Evolutionary conservation across 2,329 filamentous ascomycete genomes (phyloP).

Genomic region (Apiospora rasikravindrae): DNA sequence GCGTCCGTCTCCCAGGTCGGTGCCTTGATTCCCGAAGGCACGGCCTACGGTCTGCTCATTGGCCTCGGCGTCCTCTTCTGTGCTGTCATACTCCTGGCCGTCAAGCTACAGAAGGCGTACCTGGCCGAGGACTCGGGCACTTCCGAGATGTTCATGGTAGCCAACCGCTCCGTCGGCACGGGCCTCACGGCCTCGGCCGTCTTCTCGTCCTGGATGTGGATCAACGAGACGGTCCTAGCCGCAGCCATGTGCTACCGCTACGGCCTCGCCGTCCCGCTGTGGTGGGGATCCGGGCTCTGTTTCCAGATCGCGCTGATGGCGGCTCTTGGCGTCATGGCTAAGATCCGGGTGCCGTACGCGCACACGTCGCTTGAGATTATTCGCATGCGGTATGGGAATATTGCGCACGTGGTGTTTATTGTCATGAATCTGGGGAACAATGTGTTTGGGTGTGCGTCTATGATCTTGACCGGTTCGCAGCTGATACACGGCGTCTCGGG

Average conservation of each 20-base stretch:
- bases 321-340: conserved; percentile 52
- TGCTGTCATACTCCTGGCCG: conserved; percentile 50
- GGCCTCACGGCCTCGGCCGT: conserved; percentile 39
- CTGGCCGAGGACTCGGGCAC: conserved; percentile 48
- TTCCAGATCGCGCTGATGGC: conserved; percentile 58
- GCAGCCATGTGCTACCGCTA: conserved; percentile 40
- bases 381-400: conserved; percentile 50
- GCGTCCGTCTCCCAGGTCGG: conserved; percentile 10
- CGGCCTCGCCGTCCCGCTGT: conserved; percentile 35
- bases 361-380: conserved; percentile 58
- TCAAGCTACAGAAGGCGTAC: conserved; percentile 50
- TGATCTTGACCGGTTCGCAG: conserved; percentile 52
- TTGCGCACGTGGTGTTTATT: conserved; percentile 47
- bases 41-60: conserved; percentile 53
- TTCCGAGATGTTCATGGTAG: conserved; percentile 51
- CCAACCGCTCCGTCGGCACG: conserved; percentile 38
- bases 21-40: conserved; percentile 38
- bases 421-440: conserved; percentile 48
- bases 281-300: conserved; percentile 37
- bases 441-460: conserved; percentile 48
- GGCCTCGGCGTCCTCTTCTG: conserved; percentile 54
- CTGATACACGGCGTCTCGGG: conserved; percentile 52
- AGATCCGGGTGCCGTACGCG: conserved; percentile 54
- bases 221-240: conserved; percentile 47
- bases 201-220: conserved; percentile 47